Base-by-base conservation (phyloP, 2,329 filamentous ascomycete genomes). In the Colletotrichum phormii region DNA sequence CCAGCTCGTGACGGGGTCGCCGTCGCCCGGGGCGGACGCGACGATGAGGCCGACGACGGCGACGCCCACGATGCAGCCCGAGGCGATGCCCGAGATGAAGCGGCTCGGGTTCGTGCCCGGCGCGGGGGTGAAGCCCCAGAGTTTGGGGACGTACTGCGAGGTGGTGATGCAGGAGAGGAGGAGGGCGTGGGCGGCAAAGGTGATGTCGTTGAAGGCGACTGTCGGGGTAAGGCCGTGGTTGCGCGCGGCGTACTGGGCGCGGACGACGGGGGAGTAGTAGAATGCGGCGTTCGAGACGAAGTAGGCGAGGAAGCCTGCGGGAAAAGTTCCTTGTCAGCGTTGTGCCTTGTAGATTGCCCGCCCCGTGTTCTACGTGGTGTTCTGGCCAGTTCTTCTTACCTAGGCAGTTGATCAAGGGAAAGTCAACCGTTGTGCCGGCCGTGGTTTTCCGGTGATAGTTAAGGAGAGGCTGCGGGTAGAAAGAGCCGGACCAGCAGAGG, bases 391-490 rank as follows among this genome's bases (percentile, higher is more conserved):
- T 82, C 35, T 37, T 5, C 37, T 58, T 79, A 90, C 89, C 90
- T 5, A 92, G 78, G 31, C 85, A 83, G 82, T 97, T 97, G 77
- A 95, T 87, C 22, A 93, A 87, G 22, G 95, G 95, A 79, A 97
- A 98, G 81, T 98, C 95, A 75, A 97, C 92, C 0, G 95, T 94
- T 5, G 96, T 92, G 53, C 97, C 97, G 24, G 90, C 88, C 5
- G 95, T 98, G 9, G 94, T 93, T 70, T 90, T 90, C 66, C 95
- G 92, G 35, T 86, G 86, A 81, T 88, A 92, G 86, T 98, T 98
- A 75, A 95, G 89, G 73, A 97, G 84, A 7, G 93, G 91, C 81
- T 98, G 97, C 1, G 96, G 95, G 81, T 98, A 98, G 85, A 98
- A 98, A 18, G 95, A 97, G 18, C 92, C 84, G 13, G 94, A 96